These are phyloP conservation scores for Beauveria asiatica DNA, from an alignment of 2,329 filamentous ascomycete species.

Conservation along the genomic window DNA sequence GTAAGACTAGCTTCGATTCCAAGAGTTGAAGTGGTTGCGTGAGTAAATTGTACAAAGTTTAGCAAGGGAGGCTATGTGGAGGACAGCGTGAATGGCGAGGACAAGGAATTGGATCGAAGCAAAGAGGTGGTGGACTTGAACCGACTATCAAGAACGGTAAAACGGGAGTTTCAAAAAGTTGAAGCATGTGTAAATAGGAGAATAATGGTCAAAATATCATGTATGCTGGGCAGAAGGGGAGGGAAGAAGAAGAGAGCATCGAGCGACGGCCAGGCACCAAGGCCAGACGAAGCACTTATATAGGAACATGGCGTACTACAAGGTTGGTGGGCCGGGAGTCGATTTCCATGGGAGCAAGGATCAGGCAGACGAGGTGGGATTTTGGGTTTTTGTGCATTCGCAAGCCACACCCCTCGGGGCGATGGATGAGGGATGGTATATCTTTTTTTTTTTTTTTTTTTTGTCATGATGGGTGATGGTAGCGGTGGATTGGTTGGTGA, in stretches of 20 bases:
- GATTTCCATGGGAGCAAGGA: neutral
- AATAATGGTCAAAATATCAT: neutral
- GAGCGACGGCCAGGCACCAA: conserved; percentile 11
- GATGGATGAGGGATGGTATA: neutral
- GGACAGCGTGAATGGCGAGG: conserved; percentile 7
- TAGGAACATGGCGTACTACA: neutral
- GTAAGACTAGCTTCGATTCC: conserved; percentile 1
- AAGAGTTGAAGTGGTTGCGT: neutral
- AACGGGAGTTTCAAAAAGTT: neutral
- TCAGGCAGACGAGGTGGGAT: neutral
- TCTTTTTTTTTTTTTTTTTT: neutral
- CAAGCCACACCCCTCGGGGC: neutral
- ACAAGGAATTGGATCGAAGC: neutral
- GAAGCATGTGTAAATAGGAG: neutral
- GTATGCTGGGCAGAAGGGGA: neutral
- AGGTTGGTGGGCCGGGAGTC: conserved; percentile 1
- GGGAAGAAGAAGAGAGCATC: conserved; percentile 3
- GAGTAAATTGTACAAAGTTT: neutral
- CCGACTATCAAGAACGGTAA: neutral
- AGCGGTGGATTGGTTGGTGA: neutral
- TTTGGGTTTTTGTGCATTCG: neutral
- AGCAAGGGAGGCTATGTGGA: neutral
- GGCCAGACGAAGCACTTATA: conserved; percentile 9
- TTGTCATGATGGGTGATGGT: neutral
- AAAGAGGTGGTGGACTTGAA: neutral